These are phyloP conservation scores for Debaryomyces fabryi DNA, from an alignment of 1,139 yeast genomes.

Conservation along the genomic window DNA sequence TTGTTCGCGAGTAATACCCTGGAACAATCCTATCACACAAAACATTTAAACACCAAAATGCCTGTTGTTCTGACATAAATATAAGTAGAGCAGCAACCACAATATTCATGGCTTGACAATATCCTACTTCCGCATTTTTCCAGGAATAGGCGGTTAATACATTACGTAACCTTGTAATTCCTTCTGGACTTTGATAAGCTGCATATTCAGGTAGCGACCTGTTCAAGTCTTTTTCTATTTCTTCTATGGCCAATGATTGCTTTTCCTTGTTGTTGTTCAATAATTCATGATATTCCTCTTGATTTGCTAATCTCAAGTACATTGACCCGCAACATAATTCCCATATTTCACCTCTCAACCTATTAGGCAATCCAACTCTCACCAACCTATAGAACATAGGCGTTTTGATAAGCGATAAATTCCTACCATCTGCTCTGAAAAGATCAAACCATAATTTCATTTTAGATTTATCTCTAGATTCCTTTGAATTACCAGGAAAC, in stretches of 20 bases:
- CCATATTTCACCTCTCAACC: slow-evolving; percentile 95
- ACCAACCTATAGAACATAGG: slow-evolving; percentile 80
- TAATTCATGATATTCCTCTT: slow-evolving; percentile 59
- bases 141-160: slow-evolving; percentile 94
- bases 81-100: slow-evolving; percentile 92
- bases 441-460: slow-evolving; percentile 94
- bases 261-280: slow-evolving; percentile 63
- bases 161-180: slow-evolving; percentile 79
- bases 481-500: slow-evolving; percentile 87
- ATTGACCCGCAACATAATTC: slow-evolving; percentile 88
- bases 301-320: slow-evolving; percentile 66
- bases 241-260: slow-evolving; percentile 85
- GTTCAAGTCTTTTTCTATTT: slow-evolving; percentile 93
- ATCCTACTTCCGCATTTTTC: slow-evolving; percentile 97
- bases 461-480: slow-evolving; percentile 78
- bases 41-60: slow-evolving; percentile 88
- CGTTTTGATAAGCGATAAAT: slow-evolving; percentile 72
- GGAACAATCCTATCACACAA: slow-evolving; percentile 87
- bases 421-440: slow-evolving; percentile 80
- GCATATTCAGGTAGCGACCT: slow-evolving; percentile 95
- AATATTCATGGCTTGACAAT: slow-evolving; percentile 99
- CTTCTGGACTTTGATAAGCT: slow-evolving; percentile 86
- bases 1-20: slow-evolving; percentile 94
- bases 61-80: slow-evolving; percentile 96
- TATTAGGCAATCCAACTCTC: slow-evolving; percentile 89